Evolutionary conservation across 2,329 filamentous ascomycete genomes (phyloP).

Genomic region (Monilinia vaccinii-corymbosi): DNA sequence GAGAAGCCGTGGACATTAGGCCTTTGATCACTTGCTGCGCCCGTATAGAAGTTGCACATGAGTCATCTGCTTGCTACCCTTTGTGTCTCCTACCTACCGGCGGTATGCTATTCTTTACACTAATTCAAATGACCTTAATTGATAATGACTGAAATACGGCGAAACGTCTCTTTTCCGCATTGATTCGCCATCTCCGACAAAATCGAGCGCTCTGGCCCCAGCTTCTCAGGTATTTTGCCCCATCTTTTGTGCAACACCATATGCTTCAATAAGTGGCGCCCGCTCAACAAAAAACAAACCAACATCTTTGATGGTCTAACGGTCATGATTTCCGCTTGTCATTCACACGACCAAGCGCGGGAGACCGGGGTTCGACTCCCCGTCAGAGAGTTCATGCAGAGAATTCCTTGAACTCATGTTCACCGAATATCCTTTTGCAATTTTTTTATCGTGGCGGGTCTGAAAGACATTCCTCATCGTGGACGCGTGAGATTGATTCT

Average conservation of each 20-base stretch:
- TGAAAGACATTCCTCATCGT: neutral
- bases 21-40: neutral
- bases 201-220: neutral
- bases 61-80: neutral
- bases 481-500: no score
- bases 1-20: neutral
- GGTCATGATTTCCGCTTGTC: slow-evolving; percentile 32
- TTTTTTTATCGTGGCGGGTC: neutral
- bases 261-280: fast-evolving
- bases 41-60: neutral
- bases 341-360: slow-evolving; percentile 16
- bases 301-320: slow-evolving; percentile 28
- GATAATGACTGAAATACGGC: neutral
- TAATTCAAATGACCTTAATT: neutral
- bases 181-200: neutral
- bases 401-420: neutral
- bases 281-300: neutral
- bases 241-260: neutral
- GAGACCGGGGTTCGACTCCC: slow-evolving; percentile 25
- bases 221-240: neutral
- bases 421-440: neutral
- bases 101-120: neutral
- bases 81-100: neutral
- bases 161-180: neutral
- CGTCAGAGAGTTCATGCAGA: slow-evolving; percentile 16